Base-by-base conservation (phyloP, 139 green algal species). In the Chlorella sp. region DNA sequence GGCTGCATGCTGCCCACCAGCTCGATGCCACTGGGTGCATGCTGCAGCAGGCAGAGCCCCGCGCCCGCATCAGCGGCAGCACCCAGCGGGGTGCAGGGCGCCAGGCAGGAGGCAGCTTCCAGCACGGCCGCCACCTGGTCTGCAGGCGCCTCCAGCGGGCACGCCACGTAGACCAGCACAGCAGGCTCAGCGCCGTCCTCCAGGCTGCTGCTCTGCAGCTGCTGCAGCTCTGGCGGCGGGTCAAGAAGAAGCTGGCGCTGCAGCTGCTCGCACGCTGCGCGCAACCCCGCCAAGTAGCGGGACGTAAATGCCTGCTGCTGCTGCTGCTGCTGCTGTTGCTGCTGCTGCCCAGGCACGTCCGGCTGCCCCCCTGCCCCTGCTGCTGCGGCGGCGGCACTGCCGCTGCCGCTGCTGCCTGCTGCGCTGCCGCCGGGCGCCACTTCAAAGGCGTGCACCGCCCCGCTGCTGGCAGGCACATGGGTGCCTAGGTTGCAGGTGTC, bases 401-500 rank as follows among this genome's bases (percentile, higher is more conserved):
- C n/a, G 9, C 30, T 12, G 30, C 30, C 37, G 68, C 34, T 66
- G 57, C 57, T 21, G 30, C 21, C 75, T 37, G 34, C 75, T 57
- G 21, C 7, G 7, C 0, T 18, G 9, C 53, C 61, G 37, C 68
- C 64, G 40, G 69, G 42, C 16, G 83, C 18, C 75, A 82, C 19
- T 0, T 48, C 24, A 12, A 66, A 66, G n/a, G 73, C 26, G 16
- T 39, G 76, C 32, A 78, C 76, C 0, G 83, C 39, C 3, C 30
- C 40, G 84, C 39, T 26, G 68, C 66, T 68, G 37, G 40, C 84
- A 32, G 89, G 83, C 37, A 37, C 19, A 32, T 89, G 82, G 30
- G 24, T 69, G 32, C 89, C 89, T 60, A 91, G 89, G 34, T 82
- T 80, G 83, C 83, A 86, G 7, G 73, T 80, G 19, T 88, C 83